Evolutionary conservation across 2,329 filamentous ascomycete genomes (phyloP).

Genomic region (Paraconiothyrium sp.): DNA sequence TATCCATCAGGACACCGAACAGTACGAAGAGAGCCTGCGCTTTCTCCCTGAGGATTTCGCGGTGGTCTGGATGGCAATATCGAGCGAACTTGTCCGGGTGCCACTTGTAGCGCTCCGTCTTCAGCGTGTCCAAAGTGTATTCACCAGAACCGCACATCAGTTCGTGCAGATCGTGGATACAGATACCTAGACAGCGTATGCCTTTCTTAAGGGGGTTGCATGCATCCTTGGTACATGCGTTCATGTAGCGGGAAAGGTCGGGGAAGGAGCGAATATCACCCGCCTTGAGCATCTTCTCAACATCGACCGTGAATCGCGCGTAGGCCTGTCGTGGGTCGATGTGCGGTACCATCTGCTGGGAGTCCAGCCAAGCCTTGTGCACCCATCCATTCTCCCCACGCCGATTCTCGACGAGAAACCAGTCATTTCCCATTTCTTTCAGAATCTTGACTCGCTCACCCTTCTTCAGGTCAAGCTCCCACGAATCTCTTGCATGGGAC

Average conservation of each 20-base stretch:
- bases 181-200: slow-evolving; percentile 31
- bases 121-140: slow-evolving; percentile 37
- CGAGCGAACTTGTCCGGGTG: slow-evolving; percentile 46
- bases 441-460: slow-evolving; percentile 37
- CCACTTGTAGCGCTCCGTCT: slow-evolving; percentile 40
- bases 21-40: slow-evolving; percentile 43
- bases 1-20: slow-evolving; percentile 40
- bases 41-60: slow-evolving; percentile 33
- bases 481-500: slow-evolving; percentile 32
- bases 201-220: slow-evolving; percentile 35
- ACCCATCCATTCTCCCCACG: slow-evolving; percentile 32
- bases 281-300: slow-evolving; percentile 25
- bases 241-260: slow-evolving; percentile 29
- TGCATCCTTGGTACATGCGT: slow-evolving; percentile 26
- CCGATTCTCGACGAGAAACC: slow-evolving; percentile 31
- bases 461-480: slow-evolving; percentile 37
- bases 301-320: slow-evolving; percentile 27
- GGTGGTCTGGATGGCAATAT: slow-evolving; percentile 32
- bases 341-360: slow-evolving; percentile 24
- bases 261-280: slow-evolving; percentile 34
- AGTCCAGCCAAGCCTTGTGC: slow-evolving; percentile 37
- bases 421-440: slow-evolving; percentile 32
- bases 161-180: slow-evolving; percentile 38
- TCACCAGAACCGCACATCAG: slow-evolving; percentile 38
- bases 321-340: slow-evolving; percentile 29